Conservation (phyloP, 257 asterid species). For the Solanum appendiculatum region DNA sequence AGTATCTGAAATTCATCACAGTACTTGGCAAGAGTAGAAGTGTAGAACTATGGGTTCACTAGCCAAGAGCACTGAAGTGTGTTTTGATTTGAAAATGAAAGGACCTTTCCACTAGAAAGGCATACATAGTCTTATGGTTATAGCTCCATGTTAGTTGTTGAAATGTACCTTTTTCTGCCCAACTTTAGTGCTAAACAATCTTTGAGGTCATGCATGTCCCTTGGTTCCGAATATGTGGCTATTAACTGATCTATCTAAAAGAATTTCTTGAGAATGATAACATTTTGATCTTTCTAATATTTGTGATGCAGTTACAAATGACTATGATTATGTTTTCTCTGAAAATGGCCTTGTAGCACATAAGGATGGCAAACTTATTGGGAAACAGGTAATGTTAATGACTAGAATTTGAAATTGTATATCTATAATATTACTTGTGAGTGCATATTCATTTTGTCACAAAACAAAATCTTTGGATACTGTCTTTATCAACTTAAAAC, state of each 20-base stretch:
- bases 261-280: neutral
- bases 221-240: neutral
- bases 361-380: constrained; percentile 62
- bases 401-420: neutral
- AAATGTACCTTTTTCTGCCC: neutral
- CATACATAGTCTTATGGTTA: neutral
- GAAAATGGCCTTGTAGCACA: constrained; percentile 97
- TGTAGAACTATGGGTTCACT: neutral
- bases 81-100: neutral
- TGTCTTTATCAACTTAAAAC: neutral
- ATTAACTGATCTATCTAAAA: neutral
- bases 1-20: neutral
- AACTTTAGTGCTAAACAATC: neutral
- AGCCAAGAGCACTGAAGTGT: neutral
- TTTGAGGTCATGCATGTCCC: neutral
- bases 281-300: neutral
- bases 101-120: neutral
- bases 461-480: neutral
- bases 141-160: neutral
- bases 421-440: neutral
- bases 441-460: neutral
- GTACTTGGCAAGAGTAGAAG: neutral
- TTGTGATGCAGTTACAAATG: constrained; percentile 49
- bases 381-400: constrained; percentile 59
- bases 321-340: constrained; percentile 76